These are phyloP conservation scores for Aspergillus aculeatus DNA, from an alignment of 2,329 filamentous ascomycete species.

Conservation along the genomic window DNA sequence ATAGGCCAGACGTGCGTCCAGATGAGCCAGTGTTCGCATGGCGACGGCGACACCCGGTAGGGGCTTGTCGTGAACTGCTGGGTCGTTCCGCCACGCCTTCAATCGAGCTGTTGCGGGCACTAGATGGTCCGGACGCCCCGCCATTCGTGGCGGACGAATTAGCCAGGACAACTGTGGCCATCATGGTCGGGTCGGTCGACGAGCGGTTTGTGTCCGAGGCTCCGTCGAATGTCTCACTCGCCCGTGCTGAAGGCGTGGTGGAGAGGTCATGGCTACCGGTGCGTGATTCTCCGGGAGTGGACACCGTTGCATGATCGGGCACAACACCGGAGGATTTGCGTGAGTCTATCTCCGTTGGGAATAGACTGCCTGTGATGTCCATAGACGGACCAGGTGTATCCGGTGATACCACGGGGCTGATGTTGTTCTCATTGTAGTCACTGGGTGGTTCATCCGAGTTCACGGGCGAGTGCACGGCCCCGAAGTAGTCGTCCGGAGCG, in stretches of 20 bases:
- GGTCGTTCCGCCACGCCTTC: slow-evolving; percentile 26
- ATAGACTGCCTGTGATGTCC: slow-evolving; percentile 33
- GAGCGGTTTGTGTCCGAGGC: slow-evolving; percentile 15
- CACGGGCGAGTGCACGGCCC: slow-evolving; percentile 20
- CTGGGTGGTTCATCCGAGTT: slow-evolving; percentile 12
- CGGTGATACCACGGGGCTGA: slow-evolving; percentile 35
- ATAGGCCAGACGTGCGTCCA: slow-evolving; percentile 33
- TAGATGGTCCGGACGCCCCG: slow-evolving; percentile 12
- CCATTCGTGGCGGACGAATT: slow-evolving; percentile 19
- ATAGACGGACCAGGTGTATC: slow-evolving; percentile 37
- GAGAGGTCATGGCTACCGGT: slow-evolving; percentile 7
- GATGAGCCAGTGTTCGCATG: slow-evolving; percentile 37
- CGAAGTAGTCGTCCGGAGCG: slow-evolving; percentile 16
- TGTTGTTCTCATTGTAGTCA: slow-evolving; percentile 34
- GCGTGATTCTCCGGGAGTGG: slow-evolving; percentile 22
- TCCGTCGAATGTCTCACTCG: not conserved
- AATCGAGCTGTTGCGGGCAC: slow-evolving; percentile 12
- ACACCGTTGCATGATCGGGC: slow-evolving; percentile 28
- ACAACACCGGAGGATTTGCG: slow-evolving; percentile 35
- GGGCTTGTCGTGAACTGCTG: slow-evolving; percentile 31
- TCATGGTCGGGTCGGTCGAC: slow-evolving; percentile 26
- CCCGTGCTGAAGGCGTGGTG: not conserved
- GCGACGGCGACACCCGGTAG: slow-evolving; percentile 23
- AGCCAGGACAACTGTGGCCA: slow-evolving; percentile 31
- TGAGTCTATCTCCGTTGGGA: slow-evolving; percentile 22